Percentiles rank a stretch among this genome's conserved stretches.
Evolutionary conservation across 2,329 filamentous ascomycete genomes (phyloP).

Genomic region (Paraphaeosphaeria minitans): DNA sequence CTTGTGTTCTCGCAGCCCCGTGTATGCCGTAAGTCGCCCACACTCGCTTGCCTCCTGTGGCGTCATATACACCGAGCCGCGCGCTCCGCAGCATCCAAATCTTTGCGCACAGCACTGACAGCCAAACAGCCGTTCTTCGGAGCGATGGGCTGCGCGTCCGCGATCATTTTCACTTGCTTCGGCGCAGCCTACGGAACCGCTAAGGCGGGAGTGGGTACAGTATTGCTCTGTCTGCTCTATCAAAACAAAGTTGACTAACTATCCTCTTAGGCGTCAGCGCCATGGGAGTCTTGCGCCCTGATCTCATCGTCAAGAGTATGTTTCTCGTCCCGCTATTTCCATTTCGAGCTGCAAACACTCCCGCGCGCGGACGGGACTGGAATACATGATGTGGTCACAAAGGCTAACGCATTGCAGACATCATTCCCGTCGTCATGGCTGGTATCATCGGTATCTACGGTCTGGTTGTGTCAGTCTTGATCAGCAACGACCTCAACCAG

Average conservation of each 20-base stretch:
- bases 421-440: constrained; percentile 99
- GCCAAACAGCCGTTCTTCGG: constrained; percentile 80
- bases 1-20: constrained; percentile 70
- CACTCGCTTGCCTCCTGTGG: constrained; percentile 27
- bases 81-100: background rate
- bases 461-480: constrained; percentile 59
- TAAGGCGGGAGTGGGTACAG: constrained; percentile 98
- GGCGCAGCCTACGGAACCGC: constrained; percentile 98
- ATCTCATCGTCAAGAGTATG: constrained; percentile 99
- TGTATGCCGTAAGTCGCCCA: constrained; percentile 89
- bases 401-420: constrained; percentile 65
- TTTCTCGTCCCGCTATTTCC: constrained; percentile 21
- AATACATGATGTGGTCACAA: background rate
- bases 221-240: too few species aligned
- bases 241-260: too few species aligned
- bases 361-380: background rate
- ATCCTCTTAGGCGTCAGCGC: too few species aligned
- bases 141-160: constrained; percentile 93
- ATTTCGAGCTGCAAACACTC: background rate
- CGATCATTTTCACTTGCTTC: constrained; percentile 95
- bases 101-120: constrained; percentile 25
- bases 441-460: constrained; percentile 99
- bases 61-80: constrained; percentile 22
- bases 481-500: constrained; percentile 59
- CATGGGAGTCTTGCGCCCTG: constrained; percentile 97